Conservation (phyloP, 106 monocot genomes). For the Dendrobium chrysotoxum region DNA sequence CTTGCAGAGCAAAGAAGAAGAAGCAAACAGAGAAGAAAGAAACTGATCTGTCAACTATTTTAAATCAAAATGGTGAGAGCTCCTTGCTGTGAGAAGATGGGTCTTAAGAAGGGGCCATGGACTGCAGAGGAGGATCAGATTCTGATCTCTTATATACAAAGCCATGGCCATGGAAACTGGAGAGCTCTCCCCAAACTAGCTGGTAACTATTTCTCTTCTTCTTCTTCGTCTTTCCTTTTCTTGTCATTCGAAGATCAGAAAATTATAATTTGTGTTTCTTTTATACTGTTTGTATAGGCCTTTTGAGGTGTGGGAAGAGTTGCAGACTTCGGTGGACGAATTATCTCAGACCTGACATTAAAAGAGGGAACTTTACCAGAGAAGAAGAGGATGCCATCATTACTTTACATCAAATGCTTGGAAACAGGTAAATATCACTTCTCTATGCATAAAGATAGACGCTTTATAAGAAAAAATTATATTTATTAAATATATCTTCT, state of each 20-base stretch:
- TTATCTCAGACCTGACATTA: slow-evolving; percentile 61
- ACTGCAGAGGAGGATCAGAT: slow-evolving; percentile 39
- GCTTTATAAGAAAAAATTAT: no score
- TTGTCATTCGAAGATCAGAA: not conserved
- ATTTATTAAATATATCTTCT: no score
- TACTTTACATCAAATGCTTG: slow-evolving; percentile 33
- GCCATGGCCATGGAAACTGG: slow-evolving; percentile 45
- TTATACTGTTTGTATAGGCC: slow-evolving; percentile 17
- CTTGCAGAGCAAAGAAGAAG: not conserved
- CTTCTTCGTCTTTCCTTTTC: not conserved
- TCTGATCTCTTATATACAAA: slow-evolving; percentile 29
- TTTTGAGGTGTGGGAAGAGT: slow-evolving; percentile 68
- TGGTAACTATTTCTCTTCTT: slow-evolving; percentile 14
- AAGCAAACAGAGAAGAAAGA: not conserved
- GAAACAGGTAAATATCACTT: slow-evolving; percentile 36
- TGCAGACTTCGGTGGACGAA: slow-evolving; percentile 72
- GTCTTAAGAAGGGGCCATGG: slow-evolving; percentile 54
- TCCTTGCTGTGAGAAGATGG: slow-evolving; percentile 52
- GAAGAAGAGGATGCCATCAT: slow-evolving; percentile 65
- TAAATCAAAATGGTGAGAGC: slow-evolving; percentile 41
- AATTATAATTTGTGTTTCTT: not conserved
- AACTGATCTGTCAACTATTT: no score
- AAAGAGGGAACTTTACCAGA: slow-evolving; percentile 57
- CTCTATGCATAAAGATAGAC: no score
- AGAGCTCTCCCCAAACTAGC: slow-evolving; percentile 53